phyloP scores from a whole-genome alignment of 345 rosid species.

The Citrus unshiu region DNA sequence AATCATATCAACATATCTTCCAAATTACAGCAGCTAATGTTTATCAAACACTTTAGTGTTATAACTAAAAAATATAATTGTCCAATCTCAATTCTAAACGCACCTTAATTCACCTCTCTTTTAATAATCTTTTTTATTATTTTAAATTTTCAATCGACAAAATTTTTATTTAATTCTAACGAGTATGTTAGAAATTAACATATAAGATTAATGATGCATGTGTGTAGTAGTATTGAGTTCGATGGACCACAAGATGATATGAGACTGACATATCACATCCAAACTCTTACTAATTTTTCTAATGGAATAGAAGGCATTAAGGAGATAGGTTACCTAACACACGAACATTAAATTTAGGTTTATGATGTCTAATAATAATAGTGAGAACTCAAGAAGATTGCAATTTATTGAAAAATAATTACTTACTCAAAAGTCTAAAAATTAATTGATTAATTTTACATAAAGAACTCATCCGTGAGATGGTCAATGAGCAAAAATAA shows the following conservation, averaged over 20 bases:
- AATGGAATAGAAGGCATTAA: not conserved
- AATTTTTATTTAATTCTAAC: not conserved
- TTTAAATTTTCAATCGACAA: too few species aligned
- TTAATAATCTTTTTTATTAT: not conserved
- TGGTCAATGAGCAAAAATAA: not conserved
- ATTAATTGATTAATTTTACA: not conserved
- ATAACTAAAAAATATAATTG: rapidly evolving
- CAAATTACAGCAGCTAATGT: rapidly evolving
- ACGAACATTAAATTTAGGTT: not conserved
- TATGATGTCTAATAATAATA: not conserved
- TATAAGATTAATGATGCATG: not conserved
- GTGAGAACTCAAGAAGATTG: not conserved
- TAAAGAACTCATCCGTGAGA: not conserved
- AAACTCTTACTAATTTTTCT: not conserved
- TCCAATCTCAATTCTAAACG: rapidly evolving
- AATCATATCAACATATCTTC: too few species aligned
- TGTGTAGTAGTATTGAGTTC: not conserved
- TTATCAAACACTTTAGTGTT: too few species aligned
- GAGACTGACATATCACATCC: not conserved
- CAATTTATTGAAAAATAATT: not conserved
- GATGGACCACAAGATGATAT: not conserved
- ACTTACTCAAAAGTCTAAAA: not conserved
- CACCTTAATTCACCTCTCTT: too few species aligned
- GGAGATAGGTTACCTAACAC: not conserved
- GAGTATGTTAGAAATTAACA: not conserved